Percentiles rank a stretch among this genome's conserved stretches.
phyloP scores from a whole-genome alignment of 129 eudicot species.

The Chrysanthemum makinoi region DNA sequence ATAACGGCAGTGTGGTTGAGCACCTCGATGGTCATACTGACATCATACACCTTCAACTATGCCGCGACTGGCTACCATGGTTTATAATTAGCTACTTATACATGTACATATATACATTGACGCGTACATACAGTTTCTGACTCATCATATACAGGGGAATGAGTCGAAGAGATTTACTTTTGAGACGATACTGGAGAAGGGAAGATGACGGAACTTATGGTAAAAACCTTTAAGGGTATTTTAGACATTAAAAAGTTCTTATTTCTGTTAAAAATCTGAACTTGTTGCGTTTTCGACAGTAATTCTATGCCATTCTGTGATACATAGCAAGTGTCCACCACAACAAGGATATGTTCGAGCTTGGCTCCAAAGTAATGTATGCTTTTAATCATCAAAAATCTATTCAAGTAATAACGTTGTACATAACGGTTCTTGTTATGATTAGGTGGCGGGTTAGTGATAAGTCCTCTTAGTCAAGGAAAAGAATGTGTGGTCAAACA shows the following conservation, averaged over 20 bases:
- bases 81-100: conserved; percentile 6
- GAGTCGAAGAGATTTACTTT: conserved; percentile 70
- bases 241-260: too few relatives aligned
- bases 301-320: conserved; percentile 79
- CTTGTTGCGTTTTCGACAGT: conserved; percentile 49
- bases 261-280: neutral
- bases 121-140: conserved; percentile 6
- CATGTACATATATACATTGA: neutral
- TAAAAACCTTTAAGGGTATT: conserved; percentile 10
- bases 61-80: conserved; percentile 85
- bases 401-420: neutral
- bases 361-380: conserved; percentile 83
- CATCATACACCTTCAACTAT: conserved; percentile 69
- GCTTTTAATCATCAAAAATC: conserved; percentile 35
- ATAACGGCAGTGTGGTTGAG: conserved; percentile 67
- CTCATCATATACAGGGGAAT: conserved; percentile 51
- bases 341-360: conserved; percentile 78
- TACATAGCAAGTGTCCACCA: conserved; percentile 75
- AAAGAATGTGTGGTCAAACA: conserved; percentile 81
- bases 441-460: conserved; percentile 82
- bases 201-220: conserved; percentile 95
- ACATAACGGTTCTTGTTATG: neutral
- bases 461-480: conserved; percentile 65
- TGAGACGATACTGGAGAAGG: conserved; percentile 92
- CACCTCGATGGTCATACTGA: conserved; percentile 96